Evolutionary conservation across 2,329 filamentous ascomycete species (phyloP).

Genomic region (Ophiostoma ulmi): DNA sequence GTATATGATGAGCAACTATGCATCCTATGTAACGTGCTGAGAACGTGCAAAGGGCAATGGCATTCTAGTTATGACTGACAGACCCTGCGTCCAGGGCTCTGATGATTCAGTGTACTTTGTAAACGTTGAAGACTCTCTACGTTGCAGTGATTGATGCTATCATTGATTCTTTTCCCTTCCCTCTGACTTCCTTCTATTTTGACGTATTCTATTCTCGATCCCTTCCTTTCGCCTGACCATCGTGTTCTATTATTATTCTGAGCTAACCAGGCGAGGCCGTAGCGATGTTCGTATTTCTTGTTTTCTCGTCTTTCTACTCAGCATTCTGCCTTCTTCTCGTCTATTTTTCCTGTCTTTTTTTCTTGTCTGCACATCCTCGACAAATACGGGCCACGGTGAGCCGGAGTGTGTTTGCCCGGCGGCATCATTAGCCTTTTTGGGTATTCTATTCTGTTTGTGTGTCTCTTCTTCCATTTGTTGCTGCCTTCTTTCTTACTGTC

Average conservation of each 20-base stretch:
- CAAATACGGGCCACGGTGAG: constrained; percentile 4
- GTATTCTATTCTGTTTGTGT: not conserved
- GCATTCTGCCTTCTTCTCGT: not conserved
- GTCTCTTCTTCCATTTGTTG: not conserved
- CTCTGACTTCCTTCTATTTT: not conserved
- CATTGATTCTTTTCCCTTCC: not conserved
- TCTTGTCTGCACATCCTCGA: constrained; percentile 7
- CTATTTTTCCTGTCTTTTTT: not conserved
- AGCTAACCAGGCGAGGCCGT: constrained; percentile 10
- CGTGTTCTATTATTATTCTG: constrained; percentile 10
- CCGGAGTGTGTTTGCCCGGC: constrained; percentile 4
- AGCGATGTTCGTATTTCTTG: not conserved
- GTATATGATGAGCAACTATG: not conserved
- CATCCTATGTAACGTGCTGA: not conserved
- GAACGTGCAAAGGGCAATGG: constrained; percentile 6
- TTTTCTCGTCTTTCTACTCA: not conserved
- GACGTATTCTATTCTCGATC: not conserved
- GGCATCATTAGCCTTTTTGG: not conserved
- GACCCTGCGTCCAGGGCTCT: not conserved
- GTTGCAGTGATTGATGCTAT: not conserved
- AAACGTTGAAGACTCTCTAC: not conserved
- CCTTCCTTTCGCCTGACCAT: not conserved
- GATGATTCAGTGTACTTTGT: not conserved
- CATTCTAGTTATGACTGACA: constrained; percentile 3
- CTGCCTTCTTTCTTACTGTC: not conserved